These are phyloP conservation scores for Spathaspora sp. DNA, from an alignment of 1,139 yeast species.

Conservation along the genomic window DNA sequence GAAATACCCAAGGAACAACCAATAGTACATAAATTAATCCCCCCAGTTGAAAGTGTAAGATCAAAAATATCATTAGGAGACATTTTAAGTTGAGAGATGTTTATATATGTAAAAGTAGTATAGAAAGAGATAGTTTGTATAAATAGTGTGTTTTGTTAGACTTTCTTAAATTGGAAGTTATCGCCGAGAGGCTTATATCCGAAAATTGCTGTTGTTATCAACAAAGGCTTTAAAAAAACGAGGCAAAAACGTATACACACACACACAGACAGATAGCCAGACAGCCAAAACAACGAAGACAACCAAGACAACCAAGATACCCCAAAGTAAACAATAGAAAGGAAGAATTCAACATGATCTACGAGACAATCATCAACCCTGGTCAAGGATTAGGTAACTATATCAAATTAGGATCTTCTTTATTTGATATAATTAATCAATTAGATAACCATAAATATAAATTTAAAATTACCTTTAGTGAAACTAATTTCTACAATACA, in stretches of 20 bases:
- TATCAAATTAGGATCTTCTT: constrained; percentile 27
- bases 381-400: constrained; percentile 35
- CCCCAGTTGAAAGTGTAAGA: constrained; percentile 15
- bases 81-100: constrained; percentile 17
- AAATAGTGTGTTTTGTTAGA: background rate
- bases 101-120: background rate
- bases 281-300: background rate
- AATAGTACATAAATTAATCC: background rate
- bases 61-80: constrained; percentile 27
- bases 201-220: too few species aligned
- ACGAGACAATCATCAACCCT: constrained; percentile 28
- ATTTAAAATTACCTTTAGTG: constrained; percentile 28
- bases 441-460: constrained; percentile 25
- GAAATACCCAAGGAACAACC: constrained; percentile 5
- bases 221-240: background rate
- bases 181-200: too few species aligned
- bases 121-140: too few species aligned
- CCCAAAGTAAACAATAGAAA: background rate
- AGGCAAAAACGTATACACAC: background rate
- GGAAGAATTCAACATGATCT: constrained; percentile 15
- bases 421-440: constrained; percentile 26
- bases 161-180: too few species aligned
- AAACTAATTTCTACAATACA: constrained; percentile 22
- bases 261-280: background rate
- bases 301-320: background rate